These are phyloP conservation scores for Rhodotorula mucilaginosa DNA, from an alignment of 1,284 basidiomycete genomes.

Conservation along the genomic window DNA sequence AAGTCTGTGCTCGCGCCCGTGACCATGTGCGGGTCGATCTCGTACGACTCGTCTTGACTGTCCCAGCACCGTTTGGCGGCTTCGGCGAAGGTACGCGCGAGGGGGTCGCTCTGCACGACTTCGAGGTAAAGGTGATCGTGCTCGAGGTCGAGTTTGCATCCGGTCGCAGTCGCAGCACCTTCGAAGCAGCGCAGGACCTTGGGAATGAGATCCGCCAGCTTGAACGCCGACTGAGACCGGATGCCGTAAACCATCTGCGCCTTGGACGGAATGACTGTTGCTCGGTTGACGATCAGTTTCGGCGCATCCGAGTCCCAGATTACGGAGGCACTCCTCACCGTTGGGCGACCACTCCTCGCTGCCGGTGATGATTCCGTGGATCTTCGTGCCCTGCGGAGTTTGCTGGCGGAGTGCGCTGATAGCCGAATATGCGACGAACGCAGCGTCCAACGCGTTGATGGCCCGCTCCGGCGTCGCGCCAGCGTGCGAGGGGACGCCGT, in stretches of 20 bases:
- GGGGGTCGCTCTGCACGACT: not conserved
- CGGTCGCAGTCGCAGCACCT: not conserved
- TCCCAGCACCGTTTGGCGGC: constrained; percentile 1
- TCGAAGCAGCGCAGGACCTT: constrained; percentile 8
- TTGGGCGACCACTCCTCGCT: constrained; percentile 36
- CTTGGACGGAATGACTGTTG: not conserved
- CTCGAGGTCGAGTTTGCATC: not conserved
- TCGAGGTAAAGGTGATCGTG: constrained; percentile 7
- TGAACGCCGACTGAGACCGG: not conserved
- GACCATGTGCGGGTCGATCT: constrained; percentile 30
- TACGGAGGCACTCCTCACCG: not conserved
- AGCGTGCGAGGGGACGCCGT: constrained; percentile 63
- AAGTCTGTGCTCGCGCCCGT: constrained; percentile 48
- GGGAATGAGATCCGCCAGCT: not conserved
- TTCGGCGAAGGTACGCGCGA: not conserved
- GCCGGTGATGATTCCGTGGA: constrained; percentile 61
- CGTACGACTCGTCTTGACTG: constrained; percentile 1
- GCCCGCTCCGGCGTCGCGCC: constrained; percentile 76
- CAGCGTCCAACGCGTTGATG: constrained; percentile 78
- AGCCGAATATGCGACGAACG: constrained; percentile 71
- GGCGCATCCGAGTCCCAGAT: too few relatives aligned
- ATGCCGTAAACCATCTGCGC: constrained; percentile 4
- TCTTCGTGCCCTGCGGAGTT: constrained; percentile 61
- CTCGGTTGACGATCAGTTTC: too few relatives aligned
- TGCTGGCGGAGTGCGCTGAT: constrained; percentile 74